phyloP scores from a whole-genome alignment of 2,329 filamentous ascomycete genomes.

The Juglanconis juglandina region DNA sequence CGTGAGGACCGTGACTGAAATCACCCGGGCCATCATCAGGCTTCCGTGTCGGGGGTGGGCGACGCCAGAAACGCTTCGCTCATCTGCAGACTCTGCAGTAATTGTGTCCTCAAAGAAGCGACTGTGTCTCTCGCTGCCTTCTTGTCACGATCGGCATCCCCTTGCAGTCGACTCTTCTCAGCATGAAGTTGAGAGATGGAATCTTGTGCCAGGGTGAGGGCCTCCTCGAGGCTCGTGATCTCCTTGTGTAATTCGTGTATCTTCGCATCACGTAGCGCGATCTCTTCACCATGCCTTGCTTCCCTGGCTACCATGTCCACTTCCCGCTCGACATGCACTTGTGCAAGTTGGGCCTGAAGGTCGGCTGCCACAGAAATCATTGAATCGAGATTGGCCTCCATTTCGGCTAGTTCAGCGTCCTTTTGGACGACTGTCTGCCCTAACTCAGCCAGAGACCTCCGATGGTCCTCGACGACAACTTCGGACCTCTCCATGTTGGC shows the following conservation, averaged over 20 bases:
- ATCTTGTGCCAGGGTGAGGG: not conserved
- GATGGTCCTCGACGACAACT: not conserved
- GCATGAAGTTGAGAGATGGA: not conserved
- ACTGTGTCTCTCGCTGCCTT: constrained; percentile 4
- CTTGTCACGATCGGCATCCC: not conserved
- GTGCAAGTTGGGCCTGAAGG: not conserved
- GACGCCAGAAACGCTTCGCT: constrained; percentile 14
- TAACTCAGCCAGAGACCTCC: not conserved
- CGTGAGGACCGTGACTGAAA: too few species aligned
- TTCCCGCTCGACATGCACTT: not conserved
- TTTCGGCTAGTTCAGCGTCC: not conserved
- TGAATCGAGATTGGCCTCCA: not conserved
- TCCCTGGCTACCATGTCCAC: not conserved
- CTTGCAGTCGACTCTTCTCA: not conserved
- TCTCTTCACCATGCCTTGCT: not conserved
- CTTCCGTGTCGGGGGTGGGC: not conserved
- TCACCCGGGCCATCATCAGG: too few species aligned
- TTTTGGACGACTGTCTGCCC: not conserved
- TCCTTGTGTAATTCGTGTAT: not conserved
- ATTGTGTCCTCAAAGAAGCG: constrained; percentile 4
- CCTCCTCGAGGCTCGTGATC: not conserved
- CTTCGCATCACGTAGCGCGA: not conserved
- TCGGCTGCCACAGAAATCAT: not conserved
- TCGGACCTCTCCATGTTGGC: not conserved
- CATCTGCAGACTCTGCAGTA: constrained; percentile 8